phyloP scores from a whole-genome alignment of 305 asterid species.

The Ilex paraguariensis region DNA sequence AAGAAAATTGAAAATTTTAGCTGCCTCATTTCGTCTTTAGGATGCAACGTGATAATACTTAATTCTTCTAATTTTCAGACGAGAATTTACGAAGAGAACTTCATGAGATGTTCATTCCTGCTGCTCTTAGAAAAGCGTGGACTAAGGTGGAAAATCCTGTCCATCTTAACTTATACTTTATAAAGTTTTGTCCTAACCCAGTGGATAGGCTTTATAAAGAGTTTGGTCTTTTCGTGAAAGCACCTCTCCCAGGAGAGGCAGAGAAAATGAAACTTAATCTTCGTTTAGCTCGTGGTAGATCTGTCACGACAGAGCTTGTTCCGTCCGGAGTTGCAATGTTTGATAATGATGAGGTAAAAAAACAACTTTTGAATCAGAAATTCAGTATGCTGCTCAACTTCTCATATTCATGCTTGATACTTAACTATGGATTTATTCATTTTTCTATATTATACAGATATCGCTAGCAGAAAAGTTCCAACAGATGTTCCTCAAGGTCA shows the following conservation, averaged over 20 bases:
- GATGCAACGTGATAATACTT: slow-evolving; percentile 14
- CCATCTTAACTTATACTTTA: slow-evolving; percentile 49
- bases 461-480: slow-evolving; percentile 76
- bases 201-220: slow-evolving; percentile 65
- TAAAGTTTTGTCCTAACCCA: slow-evolving; percentile 69
- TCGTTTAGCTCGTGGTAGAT: slow-evolving; percentile 84
- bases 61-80: slow-evolving; percentile 40
- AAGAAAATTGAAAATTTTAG: slow-evolving; percentile 8
- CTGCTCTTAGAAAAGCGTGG: slow-evolving; percentile 71
- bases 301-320: slow-evolving; percentile 62
- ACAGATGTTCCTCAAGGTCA: slow-evolving; percentile 66
- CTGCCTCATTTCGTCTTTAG: slow-evolving; percentile 20
- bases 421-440: background rate
- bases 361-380: background rate
- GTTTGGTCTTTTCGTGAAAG: slow-evolving; percentile 82
- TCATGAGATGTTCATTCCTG: slow-evolving; percentile 92
- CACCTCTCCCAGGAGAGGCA: slow-evolving; percentile 84
- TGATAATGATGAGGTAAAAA: slow-evolving; percentile 58
- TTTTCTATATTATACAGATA: slow-evolving; percentile 45
- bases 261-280: slow-evolving; percentile 78
- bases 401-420: too few relatives aligned
- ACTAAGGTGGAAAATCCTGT: slow-evolving; percentile 39
- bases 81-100: slow-evolving; percentile 72
- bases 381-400: too few relatives aligned
- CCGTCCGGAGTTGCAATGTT: slow-evolving; percentile 61